Evolutionary conservation across 2,329 filamentous ascomycete species (phyloP), one percentile per base, ranked within the genome.

Genomic region (Ophiostoma quercus): DNA sequence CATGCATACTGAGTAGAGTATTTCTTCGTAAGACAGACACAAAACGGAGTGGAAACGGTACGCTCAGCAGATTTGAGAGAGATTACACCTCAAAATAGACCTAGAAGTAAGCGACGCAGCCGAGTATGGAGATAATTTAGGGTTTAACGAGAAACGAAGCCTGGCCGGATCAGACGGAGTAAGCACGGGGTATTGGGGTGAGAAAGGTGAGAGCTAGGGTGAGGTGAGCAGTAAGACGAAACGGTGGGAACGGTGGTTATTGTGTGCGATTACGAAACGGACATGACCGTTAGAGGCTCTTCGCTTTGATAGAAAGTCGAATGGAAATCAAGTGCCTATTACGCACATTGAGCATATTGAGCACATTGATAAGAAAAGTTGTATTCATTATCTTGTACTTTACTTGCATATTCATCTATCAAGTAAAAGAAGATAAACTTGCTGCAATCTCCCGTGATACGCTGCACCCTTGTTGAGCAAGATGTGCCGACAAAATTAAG

Each of bases 51-150:
- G 25, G 51, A 57, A 57, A 57, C 51, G 2, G 51, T 16, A 16
- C 25, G 25, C 57, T 34, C 25, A 62, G 19, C 12, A 62, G 51
- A 25, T 3, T 41, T 41, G 39, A 12, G 32, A 6, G 32, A 32
- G 6, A 25, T 1, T 14, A 57, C 3, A 2, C 3, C 9, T 12
- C n/a, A 62, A 25, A 62, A 34, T 32, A 9, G 25, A 22, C 51
- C 7, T 5, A 29, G 29, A 29, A 3, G 32, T 32, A 34, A 32
- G 25, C 54, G 54, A 60, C 25, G 25, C 22, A 60, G 6, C 54
- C 57, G 57, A 41, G 19, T 39, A 65, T 65, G 62, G 62, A 65
- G 62, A 65, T 65, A 65, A 65, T 41, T 65, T 65, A 65, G 62
- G 62, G 19, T 65, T 65, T 65, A 65, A 62, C 57, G 25, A 62